Conservation (phyloP, 257 asterid species). For the Gentiana macrophylla region DNA sequence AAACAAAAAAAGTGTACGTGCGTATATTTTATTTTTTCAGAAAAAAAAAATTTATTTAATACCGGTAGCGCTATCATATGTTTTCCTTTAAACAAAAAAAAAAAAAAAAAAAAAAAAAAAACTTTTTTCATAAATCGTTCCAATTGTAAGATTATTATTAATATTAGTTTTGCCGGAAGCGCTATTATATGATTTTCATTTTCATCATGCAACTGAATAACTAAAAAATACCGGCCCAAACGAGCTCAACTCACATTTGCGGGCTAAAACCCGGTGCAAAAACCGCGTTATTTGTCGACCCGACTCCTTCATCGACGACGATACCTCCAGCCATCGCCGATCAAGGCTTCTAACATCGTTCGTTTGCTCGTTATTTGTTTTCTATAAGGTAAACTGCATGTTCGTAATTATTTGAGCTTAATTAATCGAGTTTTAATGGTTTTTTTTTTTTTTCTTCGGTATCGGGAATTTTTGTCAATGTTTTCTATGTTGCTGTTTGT, state of each 20-base stretch:
- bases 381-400: slow-evolving; percentile 10
- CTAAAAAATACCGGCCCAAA: slow-evolving; percentile 5
- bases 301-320: slow-evolving; percentile 31
- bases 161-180: not conserved
- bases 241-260: slow-evolving; percentile 16
- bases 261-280: slow-evolving; percentile 20
- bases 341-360: slow-evolving; percentile 26
- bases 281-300: slow-evolving; percentile 42
- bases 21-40: too few species aligned
- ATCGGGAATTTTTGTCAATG: not conserved
- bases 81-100: too few species aligned
- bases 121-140: too few species aligned
- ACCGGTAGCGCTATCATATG: too few species aligned
- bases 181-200: too few species aligned
- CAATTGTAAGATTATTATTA: not conserved
- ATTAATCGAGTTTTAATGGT: not conserved
- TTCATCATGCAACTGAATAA: not conserved
- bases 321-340: slow-evolving; percentile 29
- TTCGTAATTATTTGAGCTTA: slow-evolving; percentile 3
- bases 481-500: slow-evolving; percentile 1
- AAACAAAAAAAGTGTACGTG: too few species aligned
- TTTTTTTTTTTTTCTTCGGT: slow-evolving; percentile 10
- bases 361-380: slow-evolving; percentile 10
- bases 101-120: too few species aligned
- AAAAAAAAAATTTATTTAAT: too few species aligned